Evolutionary conservation across 2,329 filamentous ascomycete genomes (phyloP).

Genomic region (Ophiobolus disseminans): DNA sequence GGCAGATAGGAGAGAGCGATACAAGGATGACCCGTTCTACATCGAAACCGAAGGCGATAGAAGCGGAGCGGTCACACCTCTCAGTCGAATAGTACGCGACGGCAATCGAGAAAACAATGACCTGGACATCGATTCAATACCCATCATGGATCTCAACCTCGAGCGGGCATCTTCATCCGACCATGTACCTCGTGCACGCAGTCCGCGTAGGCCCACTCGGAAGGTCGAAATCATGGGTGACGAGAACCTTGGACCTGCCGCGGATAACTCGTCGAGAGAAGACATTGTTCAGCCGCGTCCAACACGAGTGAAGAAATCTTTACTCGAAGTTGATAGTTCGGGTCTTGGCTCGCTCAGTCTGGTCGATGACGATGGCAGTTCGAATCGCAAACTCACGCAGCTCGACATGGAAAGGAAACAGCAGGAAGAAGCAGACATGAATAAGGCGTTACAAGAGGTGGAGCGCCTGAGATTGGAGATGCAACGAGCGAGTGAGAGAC

Average conservation of each 20-base stretch:
- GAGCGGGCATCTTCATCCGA: conserved; percentile 49
- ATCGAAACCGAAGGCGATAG: conserved; percentile 65
- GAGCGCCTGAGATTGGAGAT: conserved; percentile 87
- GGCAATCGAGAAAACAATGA: conserved; percentile 74
- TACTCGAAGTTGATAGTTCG: conserved; percentile 88
- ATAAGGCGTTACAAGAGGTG: conserved; percentile 84
- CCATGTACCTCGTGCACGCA: conserved; percentile 29
- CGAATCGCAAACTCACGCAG: conserved; percentile 34
- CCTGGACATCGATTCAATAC: conserved; percentile 91
- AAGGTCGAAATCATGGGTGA: conserved; percentile 56
- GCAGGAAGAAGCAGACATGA: conserved; percentile 87
- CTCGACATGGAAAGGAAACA: conserved; percentile 71
- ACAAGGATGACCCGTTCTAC: conserved; percentile 95
- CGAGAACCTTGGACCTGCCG: conserved; percentile 54
- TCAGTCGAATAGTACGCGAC: conserved; percentile 73
- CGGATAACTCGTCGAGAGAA: conserved; percentile 36
- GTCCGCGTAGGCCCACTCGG: conserved; percentile 41
- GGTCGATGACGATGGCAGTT: conserved; percentile 56
- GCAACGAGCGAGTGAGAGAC: conserved; percentile 79
- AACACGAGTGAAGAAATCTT: conserved; percentile 62
- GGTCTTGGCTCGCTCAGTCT: conserved; percentile 77
- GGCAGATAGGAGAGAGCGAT: conserved; percentile 78
- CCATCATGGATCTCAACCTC: conserved; percentile 90
- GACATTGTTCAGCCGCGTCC: conserved; percentile 38
- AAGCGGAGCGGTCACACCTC: conserved; percentile 73